These are phyloP conservation scores for Chondrostereum purpureum DNA, from an alignment of 1,284 basidiomycete species.

Conservation along the genomic window DNA sequence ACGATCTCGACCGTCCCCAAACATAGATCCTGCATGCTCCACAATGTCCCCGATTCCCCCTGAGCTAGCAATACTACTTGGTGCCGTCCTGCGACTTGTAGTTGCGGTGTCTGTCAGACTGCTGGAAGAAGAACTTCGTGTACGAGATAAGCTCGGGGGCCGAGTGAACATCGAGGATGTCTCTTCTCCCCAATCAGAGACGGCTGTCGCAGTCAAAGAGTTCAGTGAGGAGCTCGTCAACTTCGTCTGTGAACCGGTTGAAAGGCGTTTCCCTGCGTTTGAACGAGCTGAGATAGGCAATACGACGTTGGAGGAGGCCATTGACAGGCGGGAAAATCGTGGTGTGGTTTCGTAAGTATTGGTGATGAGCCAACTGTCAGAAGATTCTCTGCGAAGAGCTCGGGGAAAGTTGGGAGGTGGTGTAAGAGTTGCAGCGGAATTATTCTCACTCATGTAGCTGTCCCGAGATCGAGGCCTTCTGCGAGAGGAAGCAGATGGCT, in stretches of 20 bases:
- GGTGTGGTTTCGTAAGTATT: slow-evolving; percentile 9
- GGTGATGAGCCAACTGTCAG: slow-evolving; percentile 7
- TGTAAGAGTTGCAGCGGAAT: neutral
- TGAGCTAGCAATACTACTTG: neutral
- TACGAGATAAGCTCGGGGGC: neutral
- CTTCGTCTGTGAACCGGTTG: neutral
- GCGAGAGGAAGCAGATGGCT: neutral
- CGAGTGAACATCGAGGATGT: neutral
- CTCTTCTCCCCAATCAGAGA: neutral
- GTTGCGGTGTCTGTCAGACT: too few species aligned
- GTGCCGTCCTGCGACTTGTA: neutral
- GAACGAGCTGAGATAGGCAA: slow-evolving; percentile 10
- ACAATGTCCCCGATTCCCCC: neutral
- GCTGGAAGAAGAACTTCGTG: too few species aligned
- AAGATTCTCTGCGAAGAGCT: neutral
- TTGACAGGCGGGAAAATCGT: slow-evolving; percentile 8
- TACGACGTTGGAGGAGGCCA: slow-evolving; percentile 10
- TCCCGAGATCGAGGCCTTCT: neutral
- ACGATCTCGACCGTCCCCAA: neutral
- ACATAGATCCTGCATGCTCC: neutral
- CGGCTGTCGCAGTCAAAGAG: neutral
- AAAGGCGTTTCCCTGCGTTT: slow-evolving; percentile 1
- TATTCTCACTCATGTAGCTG: neutral
- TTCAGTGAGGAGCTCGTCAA: neutral
- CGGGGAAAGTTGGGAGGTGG: neutral